A percentile compares a stretch with the other conserved stretches of the same genome.
Evolutionary conservation across 2,329 filamentous ascomycete genomes (phyloP).

Genomic region (Parastagonospora avenae): DNA sequence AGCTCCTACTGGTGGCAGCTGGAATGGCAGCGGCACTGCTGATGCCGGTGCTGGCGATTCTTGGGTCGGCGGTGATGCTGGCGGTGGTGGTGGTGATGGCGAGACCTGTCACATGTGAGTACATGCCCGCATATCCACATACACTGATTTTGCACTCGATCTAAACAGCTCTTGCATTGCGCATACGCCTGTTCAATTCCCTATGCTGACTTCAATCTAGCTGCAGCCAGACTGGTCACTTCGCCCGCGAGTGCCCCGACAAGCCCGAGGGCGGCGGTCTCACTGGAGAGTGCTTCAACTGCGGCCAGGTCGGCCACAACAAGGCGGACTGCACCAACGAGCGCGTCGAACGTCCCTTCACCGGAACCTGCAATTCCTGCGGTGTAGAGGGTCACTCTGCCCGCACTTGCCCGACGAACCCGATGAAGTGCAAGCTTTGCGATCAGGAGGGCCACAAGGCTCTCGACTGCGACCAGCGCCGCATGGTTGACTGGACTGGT

Average conservation of each 20-base stretch:
- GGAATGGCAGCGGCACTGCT: constrained; percentile 7
- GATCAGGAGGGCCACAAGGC: constrained; percentile 55
- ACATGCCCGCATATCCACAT: neutral
- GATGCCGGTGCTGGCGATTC: constrained; percentile 17
- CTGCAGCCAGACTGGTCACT: constrained; percentile 52
- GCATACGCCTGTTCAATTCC: neutral
- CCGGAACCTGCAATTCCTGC: constrained; percentile 65
- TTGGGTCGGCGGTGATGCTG: constrained; percentile 23
- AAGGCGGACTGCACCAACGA: constrained; percentile 67
- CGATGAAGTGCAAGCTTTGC: constrained; percentile 61
- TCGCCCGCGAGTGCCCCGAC: constrained; percentile 56
- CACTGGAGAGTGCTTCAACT: constrained; percentile 64
- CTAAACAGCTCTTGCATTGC: neutral
- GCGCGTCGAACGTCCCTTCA: constrained; percentile 56
- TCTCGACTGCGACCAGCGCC: constrained; percentile 53
- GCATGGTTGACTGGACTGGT: constrained; percentile 40
- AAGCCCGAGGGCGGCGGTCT: constrained; percentile 44
- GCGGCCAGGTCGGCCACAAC: constrained; percentile 64
- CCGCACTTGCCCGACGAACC: constrained; percentile 67
- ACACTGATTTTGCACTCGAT: neutral
- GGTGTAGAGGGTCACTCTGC: constrained; percentile 60
- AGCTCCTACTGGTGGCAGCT: constrained; percentile 12
- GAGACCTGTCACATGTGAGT: constrained; percentile 51
- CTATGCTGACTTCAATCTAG: constrained; percentile 40
- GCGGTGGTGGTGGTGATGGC: constrained; percentile 27